phyloP scores from a whole-genome alignment of 768 basidiomycete species.

The Grammothele lineata region DNA sequence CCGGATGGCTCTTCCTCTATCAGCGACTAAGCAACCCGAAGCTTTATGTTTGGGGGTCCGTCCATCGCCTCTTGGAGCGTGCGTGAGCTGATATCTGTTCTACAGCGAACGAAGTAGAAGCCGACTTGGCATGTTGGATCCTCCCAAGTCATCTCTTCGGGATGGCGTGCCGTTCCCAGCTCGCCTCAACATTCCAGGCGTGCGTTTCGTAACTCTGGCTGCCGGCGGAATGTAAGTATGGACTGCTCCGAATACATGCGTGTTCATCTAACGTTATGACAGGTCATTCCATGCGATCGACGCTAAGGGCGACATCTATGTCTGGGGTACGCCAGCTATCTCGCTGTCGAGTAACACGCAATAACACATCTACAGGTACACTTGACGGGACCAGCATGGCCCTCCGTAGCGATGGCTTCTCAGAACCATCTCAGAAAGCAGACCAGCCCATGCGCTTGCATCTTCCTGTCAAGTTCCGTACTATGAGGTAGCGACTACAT shows the following conservation, averaged over 20 bases:
- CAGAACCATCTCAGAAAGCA: conserved; percentile 47
- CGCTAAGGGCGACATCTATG: conserved; percentile 63
- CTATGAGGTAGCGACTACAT: conserved; percentile 52
- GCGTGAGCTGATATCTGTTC: too few relatives aligned
- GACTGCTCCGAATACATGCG: too few relatives aligned
- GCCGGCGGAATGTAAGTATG: conserved; percentile 76
- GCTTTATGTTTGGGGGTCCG: conserved; percentile 60
- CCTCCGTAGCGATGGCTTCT: conserved; percentile 51
- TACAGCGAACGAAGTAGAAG: conserved; percentile 57
- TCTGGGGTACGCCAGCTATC: conserved; percentile 62
- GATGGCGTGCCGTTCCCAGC: conserved; percentile 60
- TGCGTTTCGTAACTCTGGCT: conserved; percentile 64
- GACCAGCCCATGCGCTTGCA: conserved; percentile 51
- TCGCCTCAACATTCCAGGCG: conserved; percentile 54
- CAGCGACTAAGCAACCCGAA: conserved; percentile 54
- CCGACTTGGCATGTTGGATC: conserved; percentile 51
- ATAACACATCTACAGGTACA: too few relatives aligned
- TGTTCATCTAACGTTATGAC: background rate
- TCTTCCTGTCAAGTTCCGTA: conserved; percentile 54
- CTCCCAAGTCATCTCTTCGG: conserved; percentile 26
- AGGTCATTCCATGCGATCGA: conserved; percentile 90
- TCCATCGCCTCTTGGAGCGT: background rate
- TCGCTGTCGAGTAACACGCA: too few relatives aligned
- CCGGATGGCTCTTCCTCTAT: conserved; percentile 81
- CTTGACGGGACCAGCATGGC: conserved; percentile 44